Conservation (phyloP, 208 protist genomes). For the Acanthamoeba divionensis region DNA sequence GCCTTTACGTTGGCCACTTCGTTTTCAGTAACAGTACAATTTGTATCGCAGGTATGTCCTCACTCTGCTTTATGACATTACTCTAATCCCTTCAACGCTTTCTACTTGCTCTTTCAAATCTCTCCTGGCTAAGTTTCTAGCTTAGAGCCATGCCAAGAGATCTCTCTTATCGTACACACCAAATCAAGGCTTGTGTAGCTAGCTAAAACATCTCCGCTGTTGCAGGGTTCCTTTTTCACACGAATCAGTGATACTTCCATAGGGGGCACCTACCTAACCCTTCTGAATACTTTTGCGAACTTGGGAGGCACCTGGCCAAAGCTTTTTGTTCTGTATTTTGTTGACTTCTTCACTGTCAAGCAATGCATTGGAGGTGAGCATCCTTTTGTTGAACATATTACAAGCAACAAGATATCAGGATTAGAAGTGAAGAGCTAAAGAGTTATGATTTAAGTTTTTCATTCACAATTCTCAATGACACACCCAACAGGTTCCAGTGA, state of each 20-base stretch:
- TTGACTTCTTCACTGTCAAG: constrained; percentile 36
- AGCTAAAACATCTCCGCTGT: neutral
- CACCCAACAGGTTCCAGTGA: no score
- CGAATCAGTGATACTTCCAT: constrained; percentile 63
- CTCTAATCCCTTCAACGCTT: neutral
- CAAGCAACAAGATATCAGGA: no score
- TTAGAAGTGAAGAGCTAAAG: no score
- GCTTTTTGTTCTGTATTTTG: constrained; percentile 49
- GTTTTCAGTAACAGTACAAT: constrained; percentile 26
- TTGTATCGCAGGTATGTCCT: constrained; percentile 19
- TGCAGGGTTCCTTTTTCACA: constrained; percentile 67
- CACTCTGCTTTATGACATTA: neutral
- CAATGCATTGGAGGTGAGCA: neutral
- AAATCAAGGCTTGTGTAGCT: neutral
- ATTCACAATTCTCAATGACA: no score
- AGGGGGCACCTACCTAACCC: constrained; percentile 71
- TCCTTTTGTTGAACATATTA: no score
- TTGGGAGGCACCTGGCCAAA: constrained; percentile 69
- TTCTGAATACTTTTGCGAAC: constrained; percentile 73
- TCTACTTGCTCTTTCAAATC: neutral
- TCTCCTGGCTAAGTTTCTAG: neutral
- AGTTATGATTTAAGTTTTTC: no score
- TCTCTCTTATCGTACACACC: neutral
- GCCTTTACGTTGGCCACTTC: constrained; percentile 15
- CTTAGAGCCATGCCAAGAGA: neutral